Evolutionary conservation across 345 rosid genomes (phyloP).

Genomic region (Atalantia buxifolia): DNA sequence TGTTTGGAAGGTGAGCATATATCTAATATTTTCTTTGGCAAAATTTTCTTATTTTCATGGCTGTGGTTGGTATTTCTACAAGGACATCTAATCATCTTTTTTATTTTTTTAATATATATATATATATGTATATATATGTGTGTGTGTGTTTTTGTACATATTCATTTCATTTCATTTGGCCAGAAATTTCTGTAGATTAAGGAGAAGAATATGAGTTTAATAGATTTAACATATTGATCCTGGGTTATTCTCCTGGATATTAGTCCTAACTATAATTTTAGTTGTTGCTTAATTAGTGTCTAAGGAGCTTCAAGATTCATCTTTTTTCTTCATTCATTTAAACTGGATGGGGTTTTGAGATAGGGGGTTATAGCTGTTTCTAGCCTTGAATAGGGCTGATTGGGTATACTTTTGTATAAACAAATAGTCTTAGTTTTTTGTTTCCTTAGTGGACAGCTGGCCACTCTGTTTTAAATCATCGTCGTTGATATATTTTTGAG

Average conservation of each 20-base stretch:
- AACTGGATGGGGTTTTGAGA: no score
- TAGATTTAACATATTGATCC: conserved; percentile 1
- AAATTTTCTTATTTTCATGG: background rate
- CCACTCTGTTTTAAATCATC: no score
- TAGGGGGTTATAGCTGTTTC: no score
- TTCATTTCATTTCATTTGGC: background rate
- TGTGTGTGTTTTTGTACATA: background rate
- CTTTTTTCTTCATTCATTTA: no score
- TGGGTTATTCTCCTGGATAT: background rate
- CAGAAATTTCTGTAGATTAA: background rate
- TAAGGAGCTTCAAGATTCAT: no score
- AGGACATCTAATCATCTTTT: background rate
- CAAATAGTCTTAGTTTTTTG: no score
- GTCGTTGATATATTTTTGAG: no score
- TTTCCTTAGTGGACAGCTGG: no score
- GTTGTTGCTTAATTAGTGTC: no score
- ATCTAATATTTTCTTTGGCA: background rate
- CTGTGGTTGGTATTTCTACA: conserved; percentile 8
- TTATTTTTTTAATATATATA: background rate
- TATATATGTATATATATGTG: no score
- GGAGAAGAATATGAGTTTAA: background rate
- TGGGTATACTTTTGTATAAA: no score
- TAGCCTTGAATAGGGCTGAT: no score
- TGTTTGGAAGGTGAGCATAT: conserved; percentile 80
- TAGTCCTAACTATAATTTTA: background rate